Evolutionary conservation across 345 rosid genomes (phyloP), one percentile per base, ranked within the genome.

Genomic region (Eucalyptus regnans): DNA sequence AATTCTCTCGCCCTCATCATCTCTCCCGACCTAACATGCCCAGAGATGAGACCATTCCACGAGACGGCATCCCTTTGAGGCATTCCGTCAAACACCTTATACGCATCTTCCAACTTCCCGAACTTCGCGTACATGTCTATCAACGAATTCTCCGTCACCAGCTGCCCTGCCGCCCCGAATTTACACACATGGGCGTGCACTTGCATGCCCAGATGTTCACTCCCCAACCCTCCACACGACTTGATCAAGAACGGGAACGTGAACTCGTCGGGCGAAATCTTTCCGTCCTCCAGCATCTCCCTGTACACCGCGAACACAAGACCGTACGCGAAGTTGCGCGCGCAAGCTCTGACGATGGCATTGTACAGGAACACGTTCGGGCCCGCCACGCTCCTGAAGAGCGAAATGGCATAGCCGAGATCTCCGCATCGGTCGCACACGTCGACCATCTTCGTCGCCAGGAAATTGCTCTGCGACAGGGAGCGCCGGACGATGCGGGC

Each of bases 201-300:
- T 89, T 96, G 95, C 87, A 46, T 88, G 8, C 94, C 95, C 88
- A 93, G 87, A 71, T 86, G 44, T 33, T 86, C 88, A 7, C 76
- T 79, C 87, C 62, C 83, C 41, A 93, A 92, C 87, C 91, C 94
- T 9, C 93, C 95, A 58, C 95, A 92, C 7, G 94, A 91, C 49
- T 94, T 94, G 41, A 93, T 89, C 89, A 93, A 89, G 88, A 93
- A 94, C 10, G 95, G 96, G 88, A 95, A 92, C 5, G 97, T 95
- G 90, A 95, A 95, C 89, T 90, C 86, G 79, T 93, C 93, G 16
- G 98, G 96, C 12, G 76, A 86, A 29, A 90, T 89, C 31, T 60
- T 7, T 48, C 13, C 54, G 44, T 90, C 46, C 86, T 49, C 86
- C 3, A 92, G 88, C 90, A 95, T 92, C 76, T 90, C 90, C 92